Evolutionary conservation across 2,329 filamentous ascomycete species (phyloP).

Genomic region (Scedosporium boydii): DNA sequence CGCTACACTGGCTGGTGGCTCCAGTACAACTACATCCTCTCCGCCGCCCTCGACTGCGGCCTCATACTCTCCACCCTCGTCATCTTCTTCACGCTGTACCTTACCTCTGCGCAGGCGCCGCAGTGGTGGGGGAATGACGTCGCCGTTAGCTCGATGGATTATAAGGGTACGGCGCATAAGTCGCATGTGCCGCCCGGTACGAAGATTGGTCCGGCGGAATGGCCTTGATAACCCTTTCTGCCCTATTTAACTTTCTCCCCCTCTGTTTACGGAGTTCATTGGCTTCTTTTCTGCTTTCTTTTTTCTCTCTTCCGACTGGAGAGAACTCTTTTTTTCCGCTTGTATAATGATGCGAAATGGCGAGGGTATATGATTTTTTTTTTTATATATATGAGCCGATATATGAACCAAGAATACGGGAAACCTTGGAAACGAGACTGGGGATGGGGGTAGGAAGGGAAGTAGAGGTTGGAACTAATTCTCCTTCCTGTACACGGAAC

Average conservation of each 20-base stretch:
- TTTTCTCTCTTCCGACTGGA: not conserved
- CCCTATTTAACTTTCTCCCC: not conserved
- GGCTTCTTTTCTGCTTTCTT: not conserved
- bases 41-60: constrained; percentile 60
- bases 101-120: constrained; percentile 46
- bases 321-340: too few species aligned
- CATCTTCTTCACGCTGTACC: constrained; percentile 59
- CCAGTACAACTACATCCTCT: constrained; percentile 69
- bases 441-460: not conserved
- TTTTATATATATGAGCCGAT: not conserved
- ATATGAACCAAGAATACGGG: not conserved
- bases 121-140: constrained; percentile 54
- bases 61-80: constrained; percentile 57
- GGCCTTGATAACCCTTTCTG: constrained; percentile 19
- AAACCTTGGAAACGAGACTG: not conserved
- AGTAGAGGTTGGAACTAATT: not conserved
- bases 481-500: not conserved
- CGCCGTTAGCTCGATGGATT: constrained; percentile 37
- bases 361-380: not conserved
- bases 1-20: constrained; percentile 65
- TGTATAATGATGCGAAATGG: too few species aligned
- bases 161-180: constrained; percentile 31
- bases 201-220: constrained; percentile 41
- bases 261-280: not conserved
- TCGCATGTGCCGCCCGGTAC: constrained; percentile 29